Evolutionary conservation across 2,329 filamentous ascomycete species (phyloP).

Genomic region (Hypocrella siamensis): DNA sequence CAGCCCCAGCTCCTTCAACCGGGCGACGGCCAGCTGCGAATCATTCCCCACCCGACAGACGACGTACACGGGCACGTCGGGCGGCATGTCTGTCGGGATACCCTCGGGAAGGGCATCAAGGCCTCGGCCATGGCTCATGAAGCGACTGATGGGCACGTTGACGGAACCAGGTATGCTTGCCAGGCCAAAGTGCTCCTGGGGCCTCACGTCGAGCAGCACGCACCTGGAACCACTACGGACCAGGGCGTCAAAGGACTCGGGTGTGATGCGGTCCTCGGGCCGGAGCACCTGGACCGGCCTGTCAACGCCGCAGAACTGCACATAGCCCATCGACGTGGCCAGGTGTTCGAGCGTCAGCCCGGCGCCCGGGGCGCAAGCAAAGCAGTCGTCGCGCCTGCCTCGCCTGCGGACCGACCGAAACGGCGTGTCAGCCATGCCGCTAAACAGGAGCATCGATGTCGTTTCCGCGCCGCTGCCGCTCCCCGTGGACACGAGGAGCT

Average conservation of each 20-base stretch:
- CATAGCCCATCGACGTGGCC: constrained; percentile 57
- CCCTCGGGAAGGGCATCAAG: constrained; percentile 11
- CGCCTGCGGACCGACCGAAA: constrained; percentile 69
- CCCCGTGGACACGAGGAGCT: no score
- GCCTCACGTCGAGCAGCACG: constrained; percentile 67
- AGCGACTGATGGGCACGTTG: constrained; percentile 46
- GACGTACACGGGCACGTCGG: constrained; percentile 46
- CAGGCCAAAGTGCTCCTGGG: constrained; percentile 71
- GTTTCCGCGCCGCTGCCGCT: constrained; percentile 9
- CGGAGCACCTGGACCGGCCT: constrained; percentile 38
- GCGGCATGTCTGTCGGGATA: constrained; percentile 21
- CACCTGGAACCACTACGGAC: constrained; percentile 18
- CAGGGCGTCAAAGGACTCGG: constrained; percentile 35
- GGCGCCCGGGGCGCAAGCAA: constrained; percentile 53
- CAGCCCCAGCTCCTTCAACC: constrained; percentile 46
- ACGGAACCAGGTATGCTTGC: constrained; percentile 61
- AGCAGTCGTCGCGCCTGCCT: constrained; percentile 51
- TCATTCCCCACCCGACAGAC: constrained; percentile 67
- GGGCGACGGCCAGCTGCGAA: constrained; percentile 53
- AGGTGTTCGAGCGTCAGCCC: constrained; percentile 47
- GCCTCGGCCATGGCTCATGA: constrained; percentile 33
- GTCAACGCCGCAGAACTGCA: constrained; percentile 64
- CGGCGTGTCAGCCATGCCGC: constrained; percentile 19
- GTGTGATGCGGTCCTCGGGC: constrained; percentile 52
- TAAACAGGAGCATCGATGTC: constrained; percentile 30